A percentile compares a stretch with the other conserved stretches of the same genome.
Conservation (phyloP, 345 rosid species). For the Leavenworthia alabamica region DNA sequence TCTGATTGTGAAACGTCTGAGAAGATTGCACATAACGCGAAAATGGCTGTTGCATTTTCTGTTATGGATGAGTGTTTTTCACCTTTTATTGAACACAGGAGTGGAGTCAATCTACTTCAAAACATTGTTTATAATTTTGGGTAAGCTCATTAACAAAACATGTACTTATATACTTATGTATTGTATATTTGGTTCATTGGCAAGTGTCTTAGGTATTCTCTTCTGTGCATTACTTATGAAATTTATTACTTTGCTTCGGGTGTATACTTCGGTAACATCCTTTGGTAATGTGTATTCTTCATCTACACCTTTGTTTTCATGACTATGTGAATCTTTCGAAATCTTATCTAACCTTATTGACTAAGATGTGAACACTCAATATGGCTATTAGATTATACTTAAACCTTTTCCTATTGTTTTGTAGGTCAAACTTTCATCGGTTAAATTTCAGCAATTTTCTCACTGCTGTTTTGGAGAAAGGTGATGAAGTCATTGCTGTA, state of each 20-base stretch:
- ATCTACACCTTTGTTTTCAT: neutral
- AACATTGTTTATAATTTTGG: constrained; percentile 82
- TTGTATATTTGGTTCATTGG: constrained; percentile 3
- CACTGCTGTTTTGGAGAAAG: constrained; percentile 75
- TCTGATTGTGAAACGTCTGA: constrained; percentile 41
- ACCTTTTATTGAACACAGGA: constrained; percentile 78
- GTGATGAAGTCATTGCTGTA: constrained; percentile 73
- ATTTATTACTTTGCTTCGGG: neutral
- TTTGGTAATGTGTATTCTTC: neutral
- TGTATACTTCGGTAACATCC: neutral
- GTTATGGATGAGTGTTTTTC: constrained; percentile 94
- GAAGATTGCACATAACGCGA: constrained; percentile 71
- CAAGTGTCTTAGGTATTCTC: neutral
- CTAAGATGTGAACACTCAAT: neutral
- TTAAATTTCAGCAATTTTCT: constrained; percentile 66
- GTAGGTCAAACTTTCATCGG: constrained; percentile 84
- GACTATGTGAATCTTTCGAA: neutral
- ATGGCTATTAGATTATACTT: neutral
- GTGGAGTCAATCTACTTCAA: constrained; percentile 79
- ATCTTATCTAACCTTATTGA: neutral
- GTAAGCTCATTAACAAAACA: constrained; percentile 36
- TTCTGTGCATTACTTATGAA: neutral
- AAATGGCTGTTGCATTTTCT: constrained; percentile 76
- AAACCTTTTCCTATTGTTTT: constrained; percentile 14
- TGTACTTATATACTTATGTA: constrained; percentile 1